Conservation (phyloP, 202 grass and related monocot genomes). For the Carex arenaria region DNA sequence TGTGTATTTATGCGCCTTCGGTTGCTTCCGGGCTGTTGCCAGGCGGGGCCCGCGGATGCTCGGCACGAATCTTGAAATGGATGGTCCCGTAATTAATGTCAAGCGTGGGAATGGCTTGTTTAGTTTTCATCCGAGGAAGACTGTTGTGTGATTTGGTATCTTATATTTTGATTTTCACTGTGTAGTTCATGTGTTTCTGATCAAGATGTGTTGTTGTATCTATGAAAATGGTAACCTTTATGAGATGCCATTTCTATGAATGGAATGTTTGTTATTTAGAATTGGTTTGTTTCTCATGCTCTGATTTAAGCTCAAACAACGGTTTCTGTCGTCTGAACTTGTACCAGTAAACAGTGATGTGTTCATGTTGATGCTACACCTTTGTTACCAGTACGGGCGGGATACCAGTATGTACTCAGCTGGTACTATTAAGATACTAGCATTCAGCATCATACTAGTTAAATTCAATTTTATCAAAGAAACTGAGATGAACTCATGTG, state of each 20-base stretch:
- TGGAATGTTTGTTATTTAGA: not conserved
- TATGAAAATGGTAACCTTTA: not conserved
- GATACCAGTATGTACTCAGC: not conserved
- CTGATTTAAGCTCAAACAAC: not conserved
- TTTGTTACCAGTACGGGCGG: not conserved
- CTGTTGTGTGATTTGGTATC: slow-evolving; percentile 19
- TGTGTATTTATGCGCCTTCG: not conserved
- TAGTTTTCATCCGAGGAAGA: slow-evolving; percentile 43
- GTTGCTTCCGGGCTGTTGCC: slow-evolving; percentile 8
- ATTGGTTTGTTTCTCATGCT: not conserved
- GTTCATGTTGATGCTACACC: not conserved
- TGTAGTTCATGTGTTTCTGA: not conserved
- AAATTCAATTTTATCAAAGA: not conserved
- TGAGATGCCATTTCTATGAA: not conserved
- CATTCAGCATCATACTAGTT: not conserved
- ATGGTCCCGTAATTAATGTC: slow-evolving; percentile 36
- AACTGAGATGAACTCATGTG: not conserved
- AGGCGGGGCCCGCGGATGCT: not conserved
- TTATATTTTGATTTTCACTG: not conserved
- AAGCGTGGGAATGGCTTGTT: slow-evolving; percentile 28
- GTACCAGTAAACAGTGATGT: not conserved
- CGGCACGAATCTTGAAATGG: not conserved
- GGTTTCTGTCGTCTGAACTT: not conserved
- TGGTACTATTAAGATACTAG: not conserved
- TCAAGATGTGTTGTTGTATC: not conserved